Evolutionary conservation across 2,329 filamentous ascomycete genomes (phyloP).

Genomic region (Apiospora hydei): DNA sequence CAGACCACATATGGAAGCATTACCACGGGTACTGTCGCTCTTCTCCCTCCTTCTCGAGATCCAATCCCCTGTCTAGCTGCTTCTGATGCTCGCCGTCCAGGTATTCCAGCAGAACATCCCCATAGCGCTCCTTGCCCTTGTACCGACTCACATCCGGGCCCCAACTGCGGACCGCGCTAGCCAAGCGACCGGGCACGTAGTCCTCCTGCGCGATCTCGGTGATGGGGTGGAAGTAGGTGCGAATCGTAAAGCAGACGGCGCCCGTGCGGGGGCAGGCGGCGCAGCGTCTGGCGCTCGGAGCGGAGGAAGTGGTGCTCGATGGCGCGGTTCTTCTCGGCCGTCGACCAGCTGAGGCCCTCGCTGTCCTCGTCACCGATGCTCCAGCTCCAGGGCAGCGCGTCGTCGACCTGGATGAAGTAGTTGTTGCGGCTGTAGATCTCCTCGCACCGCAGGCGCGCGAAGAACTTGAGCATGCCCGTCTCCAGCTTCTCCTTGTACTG

Average conservation of each 20-base stretch:
- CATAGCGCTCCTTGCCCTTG: constrained; percentile 80
- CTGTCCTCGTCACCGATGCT: constrained; percentile 79
- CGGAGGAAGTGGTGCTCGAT: constrained; percentile 80
- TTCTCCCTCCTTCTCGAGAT: constrained; percentile 67
- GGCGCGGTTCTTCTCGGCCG: constrained; percentile 75
- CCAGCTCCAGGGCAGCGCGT: constrained; percentile 75
- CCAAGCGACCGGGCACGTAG: constrained; percentile 79
- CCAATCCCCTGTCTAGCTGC: constrained; percentile 73
- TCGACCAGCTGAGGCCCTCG: constrained; percentile 72
- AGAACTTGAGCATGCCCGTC: constrained; percentile 62
- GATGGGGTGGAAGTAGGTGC: constrained; percentile 80
- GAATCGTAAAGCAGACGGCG: constrained; percentile 75
- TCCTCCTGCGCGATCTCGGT: constrained; percentile 72
- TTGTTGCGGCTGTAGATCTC: constrained; percentile 74
- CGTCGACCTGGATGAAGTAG: constrained; percentile 89
- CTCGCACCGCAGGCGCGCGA: constrained; percentile 73
- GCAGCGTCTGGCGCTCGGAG: constrained; percentile 75
- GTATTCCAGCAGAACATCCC: constrained; percentile 76
- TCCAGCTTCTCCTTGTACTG: constrained; percentile 45
- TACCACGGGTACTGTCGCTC: constrained; percentile 67
- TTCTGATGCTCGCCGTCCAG: constrained; percentile 77
- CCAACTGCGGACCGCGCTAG: constrained; percentile 83
- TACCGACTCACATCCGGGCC: constrained; percentile 78
- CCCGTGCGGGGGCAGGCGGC: constrained; percentile 65
- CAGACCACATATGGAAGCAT: not conserved